Evolutionary conservation across 2,329 filamentous ascomycete genomes (phyloP).

Genomic region (Trichoderma breve): DNA sequence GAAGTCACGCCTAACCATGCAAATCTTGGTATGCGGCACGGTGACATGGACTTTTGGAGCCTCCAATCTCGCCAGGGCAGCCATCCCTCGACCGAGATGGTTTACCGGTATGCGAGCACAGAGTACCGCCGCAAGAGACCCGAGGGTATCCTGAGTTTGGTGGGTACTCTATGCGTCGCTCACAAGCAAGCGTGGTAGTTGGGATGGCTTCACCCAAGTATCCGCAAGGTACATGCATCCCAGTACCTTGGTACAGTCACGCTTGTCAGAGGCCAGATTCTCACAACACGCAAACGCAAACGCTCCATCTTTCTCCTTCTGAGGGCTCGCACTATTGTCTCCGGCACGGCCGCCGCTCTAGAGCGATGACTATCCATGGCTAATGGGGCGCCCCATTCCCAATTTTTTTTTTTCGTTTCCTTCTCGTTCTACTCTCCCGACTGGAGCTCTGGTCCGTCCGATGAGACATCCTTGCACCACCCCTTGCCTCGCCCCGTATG

Average conservation of each 20-base stretch:
- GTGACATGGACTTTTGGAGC: background rate
- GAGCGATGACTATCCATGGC: slow-evolving; percentile 23
- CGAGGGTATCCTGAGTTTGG: background rate
- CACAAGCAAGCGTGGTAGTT: background rate
- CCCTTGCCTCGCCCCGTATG: slow-evolving; percentile 30
- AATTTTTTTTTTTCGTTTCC: background rate
- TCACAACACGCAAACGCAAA: background rate
- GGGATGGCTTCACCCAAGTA: background rate
- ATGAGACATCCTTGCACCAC: slow-evolving; percentile 36
- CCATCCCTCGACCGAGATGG: background rate
- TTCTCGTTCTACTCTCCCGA: slow-evolving; percentile 20
- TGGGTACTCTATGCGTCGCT: background rate
- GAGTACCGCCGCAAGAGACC: slow-evolving; percentile 12
- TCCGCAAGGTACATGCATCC: background rate
- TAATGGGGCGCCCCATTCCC: background rate
- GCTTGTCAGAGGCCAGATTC: background rate
- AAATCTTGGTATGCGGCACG: background rate
- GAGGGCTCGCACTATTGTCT: slow-evolving; percentile 25
- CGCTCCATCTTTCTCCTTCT: background rate
- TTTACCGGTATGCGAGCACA: slow-evolving; percentile 5
- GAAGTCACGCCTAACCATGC: background rate
- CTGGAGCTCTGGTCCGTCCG: slow-evolving; percentile 31
- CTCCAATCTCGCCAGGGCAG: slow-evolving; percentile 2
- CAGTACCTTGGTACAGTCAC: background rate
- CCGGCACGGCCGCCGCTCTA: slow-evolving; percentile 24